Percentiles rank a stretch among this genome's conserved stretches.
phyloP scores from a whole-genome alignment of 2,329 filamentous ascomycete genomes.

The Paecilomyces sp. region DNA sequence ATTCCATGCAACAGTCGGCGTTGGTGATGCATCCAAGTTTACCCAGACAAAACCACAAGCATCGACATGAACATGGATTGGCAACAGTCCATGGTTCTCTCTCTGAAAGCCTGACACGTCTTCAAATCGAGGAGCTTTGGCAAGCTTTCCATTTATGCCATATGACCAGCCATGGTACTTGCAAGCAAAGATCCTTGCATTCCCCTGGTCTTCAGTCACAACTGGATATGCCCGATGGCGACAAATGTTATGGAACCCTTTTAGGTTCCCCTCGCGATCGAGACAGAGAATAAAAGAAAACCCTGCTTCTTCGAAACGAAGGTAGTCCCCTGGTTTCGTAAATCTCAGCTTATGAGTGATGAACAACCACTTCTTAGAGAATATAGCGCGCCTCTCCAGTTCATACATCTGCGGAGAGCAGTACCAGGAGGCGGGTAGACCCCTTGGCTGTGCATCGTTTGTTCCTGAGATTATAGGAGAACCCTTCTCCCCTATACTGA shows the following conservation, averaged over 20 bases:
- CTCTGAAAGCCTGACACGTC: conserved; percentile 49
- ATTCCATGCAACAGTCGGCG: conserved; percentile 41
- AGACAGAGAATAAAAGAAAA: conserved; percentile 48
- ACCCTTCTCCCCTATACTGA: background rate
- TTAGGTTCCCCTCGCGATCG: conserved; percentile 44
- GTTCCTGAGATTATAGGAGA: background rate
- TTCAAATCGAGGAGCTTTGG: conserved; percentile 52
- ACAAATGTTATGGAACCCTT: conserved; percentile 55
- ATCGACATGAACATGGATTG: conserved; percentile 49
- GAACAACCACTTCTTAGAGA: conserved; percentile 42
- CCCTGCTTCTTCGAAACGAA: conserved; percentile 49
- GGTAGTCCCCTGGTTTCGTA: conserved; percentile 47
- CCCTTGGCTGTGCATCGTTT: conserved; percentile 4
- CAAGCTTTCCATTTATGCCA: conserved; percentile 48
- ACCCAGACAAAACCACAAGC: conserved; percentile 51
- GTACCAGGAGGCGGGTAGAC: conserved; percentile 45
- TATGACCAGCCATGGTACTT: conserved; percentile 56
- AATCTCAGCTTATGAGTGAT: conserved; percentile 38
- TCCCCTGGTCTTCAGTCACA: conserved; percentile 42
- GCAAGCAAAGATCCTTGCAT: conserved; percentile 47
- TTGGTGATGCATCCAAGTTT: conserved; percentile 41
- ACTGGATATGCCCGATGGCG: conserved; percentile 53
- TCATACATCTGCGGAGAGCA: conserved; percentile 34
- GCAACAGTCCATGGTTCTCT: conserved; percentile 46
- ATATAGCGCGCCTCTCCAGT: conserved; percentile 48